Evolutionary conservation across 2,329 filamentous ascomycete genomes (phyloP), one percentile per base, ranked within the genome.

Genomic region (Colletotrichum cereale): DNA sequence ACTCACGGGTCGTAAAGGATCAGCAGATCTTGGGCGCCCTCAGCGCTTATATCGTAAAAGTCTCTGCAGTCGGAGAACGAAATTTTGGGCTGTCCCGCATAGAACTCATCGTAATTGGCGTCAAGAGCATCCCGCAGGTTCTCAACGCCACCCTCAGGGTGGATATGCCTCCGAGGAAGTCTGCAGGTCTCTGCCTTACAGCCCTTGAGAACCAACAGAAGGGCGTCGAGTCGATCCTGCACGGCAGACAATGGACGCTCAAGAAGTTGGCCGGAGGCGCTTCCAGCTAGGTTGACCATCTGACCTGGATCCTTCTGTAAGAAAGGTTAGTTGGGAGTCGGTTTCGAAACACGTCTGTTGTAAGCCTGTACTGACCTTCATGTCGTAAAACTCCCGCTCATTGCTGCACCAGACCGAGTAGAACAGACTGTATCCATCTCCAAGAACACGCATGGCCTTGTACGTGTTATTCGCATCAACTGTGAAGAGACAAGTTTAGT

Each of bases 341-440:
- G 24, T 7, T 34, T 34, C 4, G 5, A 2, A 7, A 12, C 10
- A 21, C 5, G 21, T 26, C 42, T 14, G 18, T 48, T 47, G 4
- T 34, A 21, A 16, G 58, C 12, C 34, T 6, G 48, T 21, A 75
- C 80, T 57, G 76, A 87, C 88, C 75, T 83, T 86, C 48, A 91
- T 75, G 73, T 92, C 86, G 76, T 92, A 93, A 2, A 92, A 84
- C 77, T 93, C 90, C 66, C 89, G 87, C 75, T 92, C 90, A 62
- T 89, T 89, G 18, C 81, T 91, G 76, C 91, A 93, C 90, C 91
- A 93, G 0, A 92, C 89, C 0, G 89, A 86, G 75, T 93, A 93
- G 72, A 90, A 89, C 6, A 92, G 77, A 75, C 86, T 88, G 75
- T 92, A 92, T 5, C 81, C 79, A 2, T 84, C 77, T 0, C 85